These are phyloP conservation scores for Camellia oleifera DNA, from an alignment of 179 eudicot genomes.

Conservation along the genomic window DNA sequence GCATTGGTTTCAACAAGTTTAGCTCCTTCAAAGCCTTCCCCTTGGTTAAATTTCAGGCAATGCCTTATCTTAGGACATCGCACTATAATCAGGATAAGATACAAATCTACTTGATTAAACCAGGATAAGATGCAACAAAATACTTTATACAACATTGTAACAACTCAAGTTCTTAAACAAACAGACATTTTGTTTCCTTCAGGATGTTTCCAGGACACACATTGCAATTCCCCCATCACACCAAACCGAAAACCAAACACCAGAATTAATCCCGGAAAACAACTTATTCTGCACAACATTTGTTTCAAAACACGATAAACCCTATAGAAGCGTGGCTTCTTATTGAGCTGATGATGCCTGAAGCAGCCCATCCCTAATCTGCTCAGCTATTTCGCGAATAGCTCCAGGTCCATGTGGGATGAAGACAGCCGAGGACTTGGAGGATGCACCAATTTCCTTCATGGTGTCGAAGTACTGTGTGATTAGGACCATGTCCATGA, in stretches of 20 bases:
- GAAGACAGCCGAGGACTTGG: slow-evolving; percentile 13
- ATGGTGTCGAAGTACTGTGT: slow-evolving; percentile 35
- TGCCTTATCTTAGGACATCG: too few species aligned
- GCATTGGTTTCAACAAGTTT: too few species aligned
- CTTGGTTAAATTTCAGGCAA: too few species aligned
- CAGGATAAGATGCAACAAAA: too few species aligned
- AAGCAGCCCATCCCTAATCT: slow-evolving; percentile 6
- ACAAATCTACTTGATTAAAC: too few species aligned
- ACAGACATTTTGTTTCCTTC: too few species aligned
- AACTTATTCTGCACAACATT: not conserved
- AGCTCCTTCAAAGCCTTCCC: too few species aligned
- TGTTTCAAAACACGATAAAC: not conserved
- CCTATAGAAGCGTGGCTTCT: not conserved
- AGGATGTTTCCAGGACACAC: not conserved
- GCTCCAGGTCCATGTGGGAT: slow-evolving; percentile 13
- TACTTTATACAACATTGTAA: too few species aligned
- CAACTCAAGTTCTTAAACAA: too few species aligned
- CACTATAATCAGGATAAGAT: too few species aligned
- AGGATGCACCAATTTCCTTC: slow-evolving; percentile 29
- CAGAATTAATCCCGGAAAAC: too few species aligned
- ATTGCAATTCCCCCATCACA: too few species aligned
- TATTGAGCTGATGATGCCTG: not conserved
- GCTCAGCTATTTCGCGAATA: not conserved
- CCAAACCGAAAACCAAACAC: not conserved
- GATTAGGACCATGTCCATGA: slow-evolving; percentile 31